Evolutionary conservation across 768 basidiomycete species (phyloP).

Genomic region (Russula olivacea): DNA sequence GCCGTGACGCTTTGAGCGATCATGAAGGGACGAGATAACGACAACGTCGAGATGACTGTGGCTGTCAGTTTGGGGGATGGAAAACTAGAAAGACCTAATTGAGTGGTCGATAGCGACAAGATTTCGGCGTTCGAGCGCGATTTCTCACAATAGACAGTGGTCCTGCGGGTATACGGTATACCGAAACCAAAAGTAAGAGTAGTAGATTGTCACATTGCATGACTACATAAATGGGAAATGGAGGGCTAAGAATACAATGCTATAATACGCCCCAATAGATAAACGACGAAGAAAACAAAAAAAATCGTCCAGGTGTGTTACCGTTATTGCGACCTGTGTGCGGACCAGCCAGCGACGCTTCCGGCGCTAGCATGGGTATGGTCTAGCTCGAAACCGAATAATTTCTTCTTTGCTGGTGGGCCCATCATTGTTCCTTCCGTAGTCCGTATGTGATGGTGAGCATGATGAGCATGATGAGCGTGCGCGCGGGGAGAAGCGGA

Average conservation of each 20-base stretch:
- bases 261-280: conserved; percentile 22
- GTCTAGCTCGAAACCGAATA: conserved; percentile 15
- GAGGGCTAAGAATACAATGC: conserved; percentile 21
- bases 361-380: background rate
- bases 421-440: conserved; percentile 4
- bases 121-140: too few species aligned
- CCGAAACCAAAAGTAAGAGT: background rate
- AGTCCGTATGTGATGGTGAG: background rate
- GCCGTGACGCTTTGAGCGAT: too few species aligned
- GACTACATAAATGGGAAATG: conserved; percentile 12
- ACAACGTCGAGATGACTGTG: background rate
- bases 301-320: conserved; percentile 6
- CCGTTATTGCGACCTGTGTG: conserved; percentile 10
- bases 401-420: conserved; percentile 20
- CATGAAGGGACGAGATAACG: too few species aligned
- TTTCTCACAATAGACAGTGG: too few species aligned
- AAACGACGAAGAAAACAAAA: background rate
- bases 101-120: too few species aligned
- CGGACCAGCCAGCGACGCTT: background rate
- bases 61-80: background rate
- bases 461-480: background rate
- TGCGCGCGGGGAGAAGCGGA: background rate
- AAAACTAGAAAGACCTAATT: background rate
- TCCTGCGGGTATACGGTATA: too few species aligned
- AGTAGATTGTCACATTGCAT: background rate